Percentiles rank a stretch among this genome's conserved stretches.
phyloP scores from a whole-genome alignment of 2,329 filamentous ascomycete genomes.

The Chlorencoelia australis region DNA sequence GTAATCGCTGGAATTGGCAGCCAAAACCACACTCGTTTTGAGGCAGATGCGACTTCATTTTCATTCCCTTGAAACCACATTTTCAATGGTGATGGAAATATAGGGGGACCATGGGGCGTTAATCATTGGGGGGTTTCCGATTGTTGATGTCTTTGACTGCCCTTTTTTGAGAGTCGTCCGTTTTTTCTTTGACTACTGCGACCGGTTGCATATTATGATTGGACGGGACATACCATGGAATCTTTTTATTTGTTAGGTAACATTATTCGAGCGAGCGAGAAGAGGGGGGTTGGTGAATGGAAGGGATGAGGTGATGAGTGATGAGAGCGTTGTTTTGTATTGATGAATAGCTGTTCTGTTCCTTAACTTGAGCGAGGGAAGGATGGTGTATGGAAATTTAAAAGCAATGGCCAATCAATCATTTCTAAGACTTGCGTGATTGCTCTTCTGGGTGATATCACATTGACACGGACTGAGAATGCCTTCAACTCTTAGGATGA shows the following conservation, averaged over 20 bases:
- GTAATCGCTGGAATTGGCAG: constrained; percentile 18
- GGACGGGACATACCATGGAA: constrained; percentile 19
- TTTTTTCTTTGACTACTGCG: constrained; percentile 6
- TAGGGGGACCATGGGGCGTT: constrained; percentile 17
- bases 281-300: constrained; percentile 1
- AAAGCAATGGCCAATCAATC: too few species aligned
- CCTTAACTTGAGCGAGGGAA: too few species aligned
- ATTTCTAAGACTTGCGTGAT: too few species aligned
- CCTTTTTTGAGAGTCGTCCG: constrained; percentile 1
- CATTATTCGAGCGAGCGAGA: constrained; percentile 1
- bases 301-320: constrained; percentile 7
- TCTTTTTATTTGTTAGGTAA: constrained; percentile 12
- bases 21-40: constrained; percentile 19
- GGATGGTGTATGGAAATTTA: too few species aligned
- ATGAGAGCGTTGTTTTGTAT: too few species aligned
- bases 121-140: constrained; percentile 8
- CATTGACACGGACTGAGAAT: too few species aligned
- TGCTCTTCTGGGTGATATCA: too few species aligned
- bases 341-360: too few species aligned
- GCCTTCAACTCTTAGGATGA: too few species aligned
- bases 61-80: constrained; percentile 11
- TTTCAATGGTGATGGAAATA: constrained; percentile 12
- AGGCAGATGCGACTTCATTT: constrained; percentile 9
- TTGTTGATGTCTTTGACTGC: background rate
- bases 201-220: constrained; percentile 16